Base-by-base conservation (phyloP, 257 asterid genomes). In the Solanum acaule region DNA sequence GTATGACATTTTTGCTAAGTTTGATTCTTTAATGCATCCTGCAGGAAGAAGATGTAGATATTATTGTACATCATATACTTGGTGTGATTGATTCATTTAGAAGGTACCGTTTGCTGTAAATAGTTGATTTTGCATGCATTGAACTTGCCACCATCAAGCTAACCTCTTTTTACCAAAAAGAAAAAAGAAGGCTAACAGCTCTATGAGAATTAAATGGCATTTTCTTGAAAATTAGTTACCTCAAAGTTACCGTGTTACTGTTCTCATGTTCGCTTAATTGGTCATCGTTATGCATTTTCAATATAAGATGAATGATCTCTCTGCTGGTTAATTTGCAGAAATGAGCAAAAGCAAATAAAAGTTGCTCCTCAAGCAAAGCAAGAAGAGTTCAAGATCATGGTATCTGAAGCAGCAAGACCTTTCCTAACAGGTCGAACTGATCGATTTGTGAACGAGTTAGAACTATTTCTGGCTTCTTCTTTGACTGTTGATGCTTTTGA, bases 31-130 rank as follows among this genome's bases (percentile, higher is more conserved):
- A 86, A 4, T 68, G 67, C 35, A 15, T 40, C 87, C 40, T 90
- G 90, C 90, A 94, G 98, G 98, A 93, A 90, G 98, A 95, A 91
- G 96, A 94, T 91, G 95, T 93, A 12, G 95, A 94, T 35, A 86
- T 96, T 73, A 90, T 96, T 77, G 92, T 94, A 91, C 96, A 96
- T 89, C 98, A 96, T 89, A 86, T 93, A 84, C 88, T 89, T 52
- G 98, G 98, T 29, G 91, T 93, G 42, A 88, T 96, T 16, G 97
- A 92, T 87, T 92, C 94, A 2, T 92, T 92, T 81, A 92, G 91
- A 93, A 94, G 98, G 98, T 96, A 92, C 27, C 25, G 14, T 18
- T 9, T 35, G n/a, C 12, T 34, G 56, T 12, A 18, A 63, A 42
- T 46, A 34, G 13, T 42, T 79, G 27, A 49, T 8, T 33, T 23